These are phyloP conservation scores for Colletotrichum sp. DNA, from an alignment of 2,329 filamentous ascomycete species.

Conservation along the genomic window DNA sequence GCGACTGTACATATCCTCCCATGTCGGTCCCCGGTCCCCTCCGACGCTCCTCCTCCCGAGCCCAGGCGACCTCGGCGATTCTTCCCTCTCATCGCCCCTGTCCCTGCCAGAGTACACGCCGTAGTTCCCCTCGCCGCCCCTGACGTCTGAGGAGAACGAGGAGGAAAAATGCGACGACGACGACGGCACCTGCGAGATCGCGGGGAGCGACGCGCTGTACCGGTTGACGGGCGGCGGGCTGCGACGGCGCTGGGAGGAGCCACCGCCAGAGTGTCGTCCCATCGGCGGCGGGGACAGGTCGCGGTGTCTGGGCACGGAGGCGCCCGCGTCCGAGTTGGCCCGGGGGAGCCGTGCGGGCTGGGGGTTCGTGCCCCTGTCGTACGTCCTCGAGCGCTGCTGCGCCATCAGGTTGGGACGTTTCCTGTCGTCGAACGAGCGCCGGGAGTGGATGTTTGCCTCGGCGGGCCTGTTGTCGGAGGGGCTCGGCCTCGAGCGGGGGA, in stretches of 20 bases:
- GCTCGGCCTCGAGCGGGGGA: neutral
- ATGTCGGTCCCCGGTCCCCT: neutral
- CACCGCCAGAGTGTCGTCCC: neutral
- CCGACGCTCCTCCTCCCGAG: neutral
- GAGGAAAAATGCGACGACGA: neutral
- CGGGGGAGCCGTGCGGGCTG: neutral
- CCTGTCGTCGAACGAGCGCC: neutral
- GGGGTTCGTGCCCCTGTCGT: neutral
- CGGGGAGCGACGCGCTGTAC: conserved; percentile 5
- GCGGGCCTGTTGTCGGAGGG: neutral
- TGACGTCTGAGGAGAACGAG: neutral
- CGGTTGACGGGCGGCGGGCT: conserved; percentile 8
- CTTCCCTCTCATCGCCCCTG: neutral
- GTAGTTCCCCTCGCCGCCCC: neutral
- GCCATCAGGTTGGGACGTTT: neutral
- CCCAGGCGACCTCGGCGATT: neutral
- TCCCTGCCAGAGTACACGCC: neutral
- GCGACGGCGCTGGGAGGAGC: neutral
- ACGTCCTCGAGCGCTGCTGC: neutral
- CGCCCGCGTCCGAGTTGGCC: conserved; percentile 2
- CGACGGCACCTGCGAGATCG: neutral
- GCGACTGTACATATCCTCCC: conserved; percentile 5
- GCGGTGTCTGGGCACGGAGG: neutral
- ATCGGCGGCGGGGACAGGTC: conserved; percentile 4
- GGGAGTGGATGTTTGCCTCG: neutral